These are phyloP conservation scores for Fragosphaeria purpurea DNA, from an alignment of 2,329 filamentous ascomycete genomes.

Conservation along the genomic window DNA sequence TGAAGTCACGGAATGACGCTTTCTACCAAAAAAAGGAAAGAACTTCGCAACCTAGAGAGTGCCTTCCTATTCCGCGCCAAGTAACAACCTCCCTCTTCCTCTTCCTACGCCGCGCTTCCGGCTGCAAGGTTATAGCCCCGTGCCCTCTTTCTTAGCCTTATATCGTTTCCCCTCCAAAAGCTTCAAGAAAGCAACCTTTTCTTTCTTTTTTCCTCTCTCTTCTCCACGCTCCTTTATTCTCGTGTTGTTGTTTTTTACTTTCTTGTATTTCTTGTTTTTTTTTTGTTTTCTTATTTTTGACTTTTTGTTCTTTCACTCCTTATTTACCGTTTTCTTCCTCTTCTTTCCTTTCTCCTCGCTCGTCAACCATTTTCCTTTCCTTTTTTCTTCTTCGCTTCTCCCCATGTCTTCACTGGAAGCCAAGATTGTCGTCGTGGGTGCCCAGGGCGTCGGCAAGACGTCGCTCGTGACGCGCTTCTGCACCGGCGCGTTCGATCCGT, in stretches of 20 bases:
- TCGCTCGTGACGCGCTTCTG: slow-evolving; percentile 68
- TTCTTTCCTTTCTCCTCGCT: neutral
- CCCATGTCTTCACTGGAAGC: slow-evolving; percentile 58
- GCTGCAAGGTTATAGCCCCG: too few species aligned
- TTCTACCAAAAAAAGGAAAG: too few species aligned
- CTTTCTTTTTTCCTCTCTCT: too few species aligned
- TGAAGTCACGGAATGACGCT: too few species aligned
- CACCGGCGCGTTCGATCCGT: slow-evolving; percentile 59
- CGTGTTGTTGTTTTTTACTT: neutral
- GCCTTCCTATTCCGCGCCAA: too few species aligned
- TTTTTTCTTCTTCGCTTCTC: neutral
- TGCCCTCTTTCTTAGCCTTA: too few species aligned
- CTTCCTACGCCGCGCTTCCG: too few species aligned
- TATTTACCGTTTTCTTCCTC: neutral
- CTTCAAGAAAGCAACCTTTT: too few species aligned
- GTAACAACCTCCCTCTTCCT: too few species aligned
- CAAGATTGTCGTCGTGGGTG: slow-evolving; percentile 72
- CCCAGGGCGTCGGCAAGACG: slow-evolving; percentile 72
- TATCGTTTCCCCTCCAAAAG: too few species aligned
- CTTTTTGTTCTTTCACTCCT: neutral
- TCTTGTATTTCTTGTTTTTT: neutral
- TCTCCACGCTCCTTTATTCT: too few species aligned
- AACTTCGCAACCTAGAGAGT: too few species aligned
- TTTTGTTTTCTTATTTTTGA: neutral
- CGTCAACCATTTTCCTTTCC: neutral